Base-by-base conservation (phyloP, 2,329 filamentous ascomycete genomes). In the Juglanconis oblonga region DNA sequence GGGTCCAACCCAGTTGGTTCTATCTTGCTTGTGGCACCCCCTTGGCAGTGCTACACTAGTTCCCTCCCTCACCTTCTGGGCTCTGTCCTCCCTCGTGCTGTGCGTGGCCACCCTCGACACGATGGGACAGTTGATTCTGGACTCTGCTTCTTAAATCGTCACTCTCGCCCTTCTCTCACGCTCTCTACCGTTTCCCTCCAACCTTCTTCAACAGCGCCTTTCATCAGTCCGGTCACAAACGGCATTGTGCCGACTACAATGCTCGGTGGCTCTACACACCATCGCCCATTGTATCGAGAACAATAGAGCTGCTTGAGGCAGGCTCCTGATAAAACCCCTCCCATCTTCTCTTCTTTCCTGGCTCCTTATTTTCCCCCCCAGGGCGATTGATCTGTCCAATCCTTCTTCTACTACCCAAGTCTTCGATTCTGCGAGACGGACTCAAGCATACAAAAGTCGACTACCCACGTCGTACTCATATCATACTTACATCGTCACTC, bases 281-380 rank as follows among this genome's bases (percentile, higher is more conserved):
- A 48, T 57, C 54, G 50, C 49, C 48, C 36, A 57, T 62, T 62
- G 53, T 60, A 4, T 61, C 44, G 33, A 35, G 17, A 13, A 57
- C 57, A 62, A 60, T 61, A 60, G 57, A 49, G 48, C 57, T 62
- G 61, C 61, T 62, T 44, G 61, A 62, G 24, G 57, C 58, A 62
- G 57, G 24, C 61, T 62, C 52, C 2, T 45, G 36, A 53, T 55
- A 60, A 36, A 55, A 24, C 24, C 2, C 24, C 24, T 24, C 24
- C 24, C 24, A 52, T 52, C 40, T 9, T 8, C 49, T 36, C 24
- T 13, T 13, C 40, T 24, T 50, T 48, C 61, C 51, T 51, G 53
- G 54, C 40, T 50, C 38, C 54, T 17, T 11, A 44, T 51, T 50
- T 31, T 3, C 14, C 5, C 32, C 24, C 7, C 13, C n/a, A n/a